Evolutionary conservation across 2,329 filamentous ascomycete species (phyloP).

Genomic region (Leptographium procerum): DNA sequence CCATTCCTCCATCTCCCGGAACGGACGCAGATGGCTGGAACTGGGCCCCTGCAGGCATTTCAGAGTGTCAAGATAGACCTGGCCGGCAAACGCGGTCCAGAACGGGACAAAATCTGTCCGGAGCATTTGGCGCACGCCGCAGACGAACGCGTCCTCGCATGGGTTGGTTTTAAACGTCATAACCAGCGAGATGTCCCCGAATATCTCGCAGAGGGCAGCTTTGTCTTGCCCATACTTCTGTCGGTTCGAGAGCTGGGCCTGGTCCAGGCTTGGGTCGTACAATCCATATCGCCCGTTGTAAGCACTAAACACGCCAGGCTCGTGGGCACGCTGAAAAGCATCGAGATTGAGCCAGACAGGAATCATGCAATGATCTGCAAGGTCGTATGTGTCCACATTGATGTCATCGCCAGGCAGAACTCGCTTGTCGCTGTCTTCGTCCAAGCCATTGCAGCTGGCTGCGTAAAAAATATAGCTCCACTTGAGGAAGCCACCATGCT

Average conservation of each 20-base stretch:
- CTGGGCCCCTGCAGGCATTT: conserved; percentile 16
- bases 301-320: conserved; percentile 8
- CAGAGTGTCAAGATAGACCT: conserved; percentile 30
- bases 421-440: not conserved
- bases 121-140: not conserved
- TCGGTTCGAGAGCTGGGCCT: not conserved
- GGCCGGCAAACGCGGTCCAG: conserved; percentile 26
- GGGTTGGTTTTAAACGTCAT: not conserved
- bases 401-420: not conserved
- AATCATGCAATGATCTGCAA: conserved; percentile 14
- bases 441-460: not conserved
- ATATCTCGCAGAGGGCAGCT: conserved; percentile 20
- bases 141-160: not conserved
- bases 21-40: conserved; percentile 4
- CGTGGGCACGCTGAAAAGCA: conserved; percentile 1
- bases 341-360: conserved; percentile 10
- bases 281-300: conserved; percentile 15
- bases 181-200: conserved; percentile 7
- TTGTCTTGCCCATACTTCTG: conserved; percentile 22
- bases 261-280: conserved; percentile 15
- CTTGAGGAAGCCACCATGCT: conserved; percentile 12
- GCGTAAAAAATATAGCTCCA: not conserved
- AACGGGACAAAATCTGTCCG: conserved; percentile 23
- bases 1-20: conserved; percentile 8
- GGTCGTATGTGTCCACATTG: conserved; percentile 17